Conservation (phyloP, 2,329 filamentous ascomycete genomes). For the Mariannaea sp. region DNA sequence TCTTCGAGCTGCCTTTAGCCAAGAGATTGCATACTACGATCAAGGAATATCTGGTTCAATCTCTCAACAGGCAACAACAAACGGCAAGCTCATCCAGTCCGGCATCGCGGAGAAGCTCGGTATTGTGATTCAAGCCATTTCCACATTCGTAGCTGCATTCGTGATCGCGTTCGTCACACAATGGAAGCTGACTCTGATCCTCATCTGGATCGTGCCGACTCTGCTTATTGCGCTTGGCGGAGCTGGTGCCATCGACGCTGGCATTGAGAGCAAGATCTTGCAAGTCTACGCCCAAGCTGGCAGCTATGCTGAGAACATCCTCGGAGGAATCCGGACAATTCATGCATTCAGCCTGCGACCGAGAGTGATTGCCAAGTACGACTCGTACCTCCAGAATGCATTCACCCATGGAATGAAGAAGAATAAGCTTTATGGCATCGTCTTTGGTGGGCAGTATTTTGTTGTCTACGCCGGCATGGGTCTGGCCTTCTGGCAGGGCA, state of each 20-base stretch:
- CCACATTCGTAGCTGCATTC: constrained; percentile 47
- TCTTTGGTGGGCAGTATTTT: constrained; percentile 45
- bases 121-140: constrained; percentile 45
- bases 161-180: constrained; percentile 47
- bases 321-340: constrained; percentile 47
- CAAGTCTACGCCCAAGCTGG: constrained; percentile 43
- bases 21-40: constrained; percentile 58
- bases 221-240: constrained; percentile 41
- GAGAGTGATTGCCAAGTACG: constrained; percentile 46
- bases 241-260: constrained; percentile 41
- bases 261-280: constrained; percentile 40
- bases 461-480: constrained; percentile 49
- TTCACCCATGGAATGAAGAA: constrained; percentile 21
- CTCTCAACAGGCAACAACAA: constrained; percentile 45
- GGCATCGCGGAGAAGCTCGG: constrained; percentile 49
- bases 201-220: constrained; percentile 41
- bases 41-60: constrained; percentile 48
- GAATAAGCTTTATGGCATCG: constrained; percentile 39
- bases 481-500: constrained; percentile 52
- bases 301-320: constrained; percentile 44
- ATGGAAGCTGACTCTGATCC: constrained; percentile 52
- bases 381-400: constrained; percentile 44
- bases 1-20: constrained; percentile 54
- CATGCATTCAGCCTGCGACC: constrained; percentile 50
- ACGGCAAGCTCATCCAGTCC: constrained; percentile 48